A percentile compares a stretch with the other conserved stretches of the same genome.
Conservation (phyloP, 169 alveolate species). For the Eimeria acervulina region DNA sequence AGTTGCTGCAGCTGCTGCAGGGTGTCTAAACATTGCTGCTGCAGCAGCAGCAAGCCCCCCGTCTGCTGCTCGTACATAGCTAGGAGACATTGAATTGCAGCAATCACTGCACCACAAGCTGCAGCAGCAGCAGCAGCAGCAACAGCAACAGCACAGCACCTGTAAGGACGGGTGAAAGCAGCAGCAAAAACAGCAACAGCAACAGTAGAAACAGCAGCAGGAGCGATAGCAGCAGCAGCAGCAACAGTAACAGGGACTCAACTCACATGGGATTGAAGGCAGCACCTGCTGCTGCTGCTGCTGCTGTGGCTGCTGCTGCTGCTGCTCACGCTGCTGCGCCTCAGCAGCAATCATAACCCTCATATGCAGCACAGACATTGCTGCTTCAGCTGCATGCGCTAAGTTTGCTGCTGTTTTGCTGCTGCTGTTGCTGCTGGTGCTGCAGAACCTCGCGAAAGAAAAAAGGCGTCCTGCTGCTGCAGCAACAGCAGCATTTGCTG, state of each 20-base stretch:
- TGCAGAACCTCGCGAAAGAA: conserved; percentile 33
- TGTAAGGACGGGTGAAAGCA: neutral
- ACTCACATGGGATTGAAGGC: conserved; percentile 15
- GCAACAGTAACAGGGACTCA: neutral
- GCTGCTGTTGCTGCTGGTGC: conserved; percentile 69
- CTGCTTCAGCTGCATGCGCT: conserved; percentile 47
- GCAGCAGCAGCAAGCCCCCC: conserved; percentile 65
- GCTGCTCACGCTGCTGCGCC: neutral
- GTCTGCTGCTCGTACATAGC: conserved; percentile 56
- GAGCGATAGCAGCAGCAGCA: neutral
- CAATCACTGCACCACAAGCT: conserved; percentile 26
- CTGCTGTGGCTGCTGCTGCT: neutral
- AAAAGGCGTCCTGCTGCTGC: neutral
- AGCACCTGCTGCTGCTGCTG: conserved; percentile 29
- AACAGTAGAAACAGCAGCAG: neutral
- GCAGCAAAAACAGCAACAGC: neutral
- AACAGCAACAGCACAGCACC: neutral
- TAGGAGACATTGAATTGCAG: conserved; percentile 7
- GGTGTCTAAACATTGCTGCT: conserved; percentile 44
- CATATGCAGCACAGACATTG: conserved; percentile 43
- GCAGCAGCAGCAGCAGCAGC: neutral
- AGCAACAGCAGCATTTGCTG: neutral
- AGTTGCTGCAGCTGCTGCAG: conserved; percentile 61
- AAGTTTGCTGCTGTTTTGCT: conserved; percentile 50
- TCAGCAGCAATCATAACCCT: conserved; percentile 42